These are phyloP conservation scores for Henckelia pumila DNA, from an alignment of 257 asterid species.

Conservation along the genomic window DNA sequence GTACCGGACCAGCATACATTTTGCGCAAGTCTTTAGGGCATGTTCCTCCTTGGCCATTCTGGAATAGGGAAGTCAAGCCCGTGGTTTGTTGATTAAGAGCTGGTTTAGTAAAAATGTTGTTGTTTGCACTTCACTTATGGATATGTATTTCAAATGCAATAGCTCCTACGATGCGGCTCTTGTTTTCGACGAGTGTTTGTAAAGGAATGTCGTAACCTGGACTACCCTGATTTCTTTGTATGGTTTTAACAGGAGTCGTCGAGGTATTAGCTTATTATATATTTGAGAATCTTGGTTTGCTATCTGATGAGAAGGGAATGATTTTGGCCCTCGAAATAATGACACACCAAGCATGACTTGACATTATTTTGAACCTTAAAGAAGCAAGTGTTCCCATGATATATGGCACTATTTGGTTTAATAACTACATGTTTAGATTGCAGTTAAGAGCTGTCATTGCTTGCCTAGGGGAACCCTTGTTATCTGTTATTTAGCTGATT, in stretches of 20 bases:
- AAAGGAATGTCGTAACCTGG: slow-evolving; percentile 82
- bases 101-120: slow-evolving; percentile 59
- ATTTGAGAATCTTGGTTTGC: slow-evolving; percentile 7
- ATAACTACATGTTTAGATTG: too few species aligned
- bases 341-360: too few species aligned
- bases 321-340: neutral
- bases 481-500: too few species aligned
- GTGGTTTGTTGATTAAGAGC: slow-evolving; percentile 63
- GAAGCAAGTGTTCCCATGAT: too few species aligned
- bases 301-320: slow-evolving; percentile 7
- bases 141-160: slow-evolving; percentile 97
- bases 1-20: slow-evolving; percentile 86
- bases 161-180: slow-evolving; percentile 62
- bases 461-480: too few species aligned
- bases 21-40: slow-evolving; percentile 83
- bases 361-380: too few species aligned
- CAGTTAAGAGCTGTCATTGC: too few species aligned
- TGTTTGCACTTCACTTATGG: slow-evolving; percentile 80
- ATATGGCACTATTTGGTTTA: too few species aligned
- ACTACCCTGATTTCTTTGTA: slow-evolving; percentile 80
- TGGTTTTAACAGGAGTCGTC: slow-evolving; percentile 62
- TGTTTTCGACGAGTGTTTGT: slow-evolving; percentile 61
- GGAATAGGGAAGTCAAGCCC: slow-evolving; percentile 87
- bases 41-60: slow-evolving; percentile 82
- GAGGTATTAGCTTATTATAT: slow-evolving; percentile 66